A percentile compares a stretch with the other conserved stretches of the same genome.
Evolutionary conservation across 345 rosid genomes (phyloP).

Genomic region (Salix exigua): DNA sequence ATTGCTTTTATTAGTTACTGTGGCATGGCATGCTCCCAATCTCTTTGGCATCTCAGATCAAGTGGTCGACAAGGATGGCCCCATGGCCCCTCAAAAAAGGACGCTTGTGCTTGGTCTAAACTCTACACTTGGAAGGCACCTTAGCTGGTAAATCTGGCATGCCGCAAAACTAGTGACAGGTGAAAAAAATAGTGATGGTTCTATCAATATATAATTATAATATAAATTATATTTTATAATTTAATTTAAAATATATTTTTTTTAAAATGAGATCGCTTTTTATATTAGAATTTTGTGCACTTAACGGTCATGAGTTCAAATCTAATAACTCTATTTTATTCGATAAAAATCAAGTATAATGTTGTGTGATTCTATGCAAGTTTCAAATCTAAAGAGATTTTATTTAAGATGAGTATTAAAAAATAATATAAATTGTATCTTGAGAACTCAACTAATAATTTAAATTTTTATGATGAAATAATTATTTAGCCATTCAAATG

Average conservation of each 20-base stretch:
- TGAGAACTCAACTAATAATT: rapidly evolving
- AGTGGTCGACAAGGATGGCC: not conserved
- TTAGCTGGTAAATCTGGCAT: not conserved
- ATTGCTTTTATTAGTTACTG: not conserved
- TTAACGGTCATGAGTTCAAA: too few relatives aligned
- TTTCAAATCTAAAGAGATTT: too few relatives aligned
- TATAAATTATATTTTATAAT: too few relatives aligned
- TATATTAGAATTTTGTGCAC: too few relatives aligned
- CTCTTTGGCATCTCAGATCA: not conserved
- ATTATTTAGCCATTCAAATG: not conserved
- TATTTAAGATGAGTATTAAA: too few relatives aligned
- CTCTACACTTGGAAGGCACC: not conserved
- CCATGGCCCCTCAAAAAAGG: not conserved
- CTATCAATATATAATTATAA: too few relatives aligned
- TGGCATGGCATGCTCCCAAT: not conserved
- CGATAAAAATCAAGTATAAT: too few relatives aligned
- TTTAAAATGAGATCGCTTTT: too few relatives aligned
- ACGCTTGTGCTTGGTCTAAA: not conserved
- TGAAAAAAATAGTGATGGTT: not conserved
- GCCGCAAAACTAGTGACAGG: not conserved
- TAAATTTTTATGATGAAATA: too few relatives aligned
- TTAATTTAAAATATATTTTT: too few relatives aligned
- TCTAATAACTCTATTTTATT: too few relatives aligned
- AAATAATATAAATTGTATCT: too few relatives aligned
- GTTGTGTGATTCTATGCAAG: rapidly evolving